A percentile compares a stretch with the other conserved stretches of the same genome.
Conservation (phyloP, 2,329 filamentous ascomycete genomes). For the Teratosphaeria gauchensis region DNA sequence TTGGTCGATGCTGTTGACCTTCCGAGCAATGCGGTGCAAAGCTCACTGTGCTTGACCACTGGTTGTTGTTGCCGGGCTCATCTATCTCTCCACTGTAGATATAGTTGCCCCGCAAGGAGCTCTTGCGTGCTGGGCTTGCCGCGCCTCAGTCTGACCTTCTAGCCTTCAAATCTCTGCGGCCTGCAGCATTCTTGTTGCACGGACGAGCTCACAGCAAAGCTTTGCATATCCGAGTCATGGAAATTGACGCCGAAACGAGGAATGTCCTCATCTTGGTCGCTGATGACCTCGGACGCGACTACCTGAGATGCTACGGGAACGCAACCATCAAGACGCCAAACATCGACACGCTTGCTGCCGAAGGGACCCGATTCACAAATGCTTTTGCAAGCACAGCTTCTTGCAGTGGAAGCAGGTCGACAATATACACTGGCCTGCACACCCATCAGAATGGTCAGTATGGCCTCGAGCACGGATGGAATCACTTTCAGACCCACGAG, state of each 20-base stretch:
- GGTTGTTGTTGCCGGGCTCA: no score
- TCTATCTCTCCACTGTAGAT: no score
- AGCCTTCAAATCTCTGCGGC: no score
- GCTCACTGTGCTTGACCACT: no score
- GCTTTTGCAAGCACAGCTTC: constrained; percentile 40
- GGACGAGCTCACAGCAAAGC: not conserved
- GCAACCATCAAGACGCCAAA: constrained; percentile 28
- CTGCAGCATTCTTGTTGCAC: not conserved
- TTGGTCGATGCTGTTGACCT: no score
- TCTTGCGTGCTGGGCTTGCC: not conserved
- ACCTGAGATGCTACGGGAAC: constrained; percentile 30
- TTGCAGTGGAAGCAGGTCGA: constrained; percentile 39
- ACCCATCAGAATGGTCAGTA: constrained; percentile 42
- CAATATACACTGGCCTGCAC: constrained; percentile 42
- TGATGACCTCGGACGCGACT: constrained; percentile 32
- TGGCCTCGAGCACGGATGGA: constrained; percentile 29
- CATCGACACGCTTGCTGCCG: constrained; percentile 31
- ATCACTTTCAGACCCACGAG: constrained; percentile 38
- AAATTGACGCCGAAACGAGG: constrained; percentile 11
- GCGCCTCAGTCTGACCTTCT: not conserved
- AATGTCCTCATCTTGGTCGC: constrained; percentile 31
- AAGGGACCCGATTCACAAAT: constrained; percentile 30
- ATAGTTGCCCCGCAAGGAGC: not conserved
- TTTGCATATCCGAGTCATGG: not conserved
- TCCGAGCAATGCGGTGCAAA: no score